Conservation (phyloP, 176 grass and related monocot genomes). For the Eleusine coracana region DNA sequence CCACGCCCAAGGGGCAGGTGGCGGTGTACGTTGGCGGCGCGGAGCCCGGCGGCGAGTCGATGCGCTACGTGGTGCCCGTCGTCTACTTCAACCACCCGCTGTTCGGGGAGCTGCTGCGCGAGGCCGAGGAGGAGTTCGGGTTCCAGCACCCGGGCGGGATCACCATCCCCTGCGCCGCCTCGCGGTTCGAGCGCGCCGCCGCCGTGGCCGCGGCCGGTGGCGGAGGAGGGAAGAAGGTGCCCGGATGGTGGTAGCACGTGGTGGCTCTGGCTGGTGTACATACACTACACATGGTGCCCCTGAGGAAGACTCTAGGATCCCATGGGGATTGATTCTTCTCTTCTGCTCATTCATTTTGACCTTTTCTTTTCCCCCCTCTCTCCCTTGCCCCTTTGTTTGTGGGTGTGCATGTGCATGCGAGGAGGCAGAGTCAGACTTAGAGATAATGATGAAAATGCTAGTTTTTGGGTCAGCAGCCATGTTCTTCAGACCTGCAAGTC, state of each 20-base stretch:
- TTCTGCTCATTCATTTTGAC: constrained; percentile 26
- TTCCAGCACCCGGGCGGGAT: constrained; percentile 90
- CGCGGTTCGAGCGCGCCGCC: constrained; percentile 66
- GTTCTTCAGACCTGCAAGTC: constrained; percentile 2
- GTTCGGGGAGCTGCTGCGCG: constrained; percentile 84
- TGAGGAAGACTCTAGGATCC: background rate
- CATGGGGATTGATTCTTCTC: background rate
- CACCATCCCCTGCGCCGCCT: constrained; percentile 85
- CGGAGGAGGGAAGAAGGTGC: constrained; percentile 44
- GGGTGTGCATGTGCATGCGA: constrained; percentile 16
- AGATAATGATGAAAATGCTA: constrained; percentile 2
- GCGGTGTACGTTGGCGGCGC: constrained; percentile 81
- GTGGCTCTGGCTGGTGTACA: constrained; percentile 28
- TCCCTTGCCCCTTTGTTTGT: constrained; percentile 1
- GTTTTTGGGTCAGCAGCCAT: background rate
- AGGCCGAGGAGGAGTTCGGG: constrained; percentile 97
- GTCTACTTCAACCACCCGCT: constrained; percentile 97
- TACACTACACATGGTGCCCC: constrained; percentile 24
- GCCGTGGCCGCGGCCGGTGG: constrained; percentile 53
- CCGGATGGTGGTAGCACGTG: constrained; percentile 49
- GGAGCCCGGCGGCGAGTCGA: constrained; percentile 45
- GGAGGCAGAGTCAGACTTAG: constrained; percentile 10
- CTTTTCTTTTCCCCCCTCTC: background rate
- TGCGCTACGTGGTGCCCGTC: constrained; percentile 84
- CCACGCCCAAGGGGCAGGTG: constrained; percentile 84